These are phyloP conservation scores for Fragilaria crotonensis DNA, from an alignment of 108 stramenopile species.

Conservation along the genomic window DNA sequence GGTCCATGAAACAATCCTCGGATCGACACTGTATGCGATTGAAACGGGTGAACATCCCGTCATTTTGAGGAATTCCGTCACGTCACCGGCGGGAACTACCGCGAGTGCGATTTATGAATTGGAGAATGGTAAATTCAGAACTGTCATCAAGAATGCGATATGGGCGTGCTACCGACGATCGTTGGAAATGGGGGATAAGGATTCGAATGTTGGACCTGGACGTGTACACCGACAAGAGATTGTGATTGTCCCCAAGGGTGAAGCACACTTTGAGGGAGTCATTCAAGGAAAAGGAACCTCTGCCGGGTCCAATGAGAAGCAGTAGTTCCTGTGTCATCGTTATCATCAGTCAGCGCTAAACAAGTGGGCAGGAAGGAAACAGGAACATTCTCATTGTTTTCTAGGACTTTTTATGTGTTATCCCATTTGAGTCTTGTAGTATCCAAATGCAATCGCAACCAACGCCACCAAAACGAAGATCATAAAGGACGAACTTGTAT, in stretches of 20 bases:
- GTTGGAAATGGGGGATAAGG: conserved; percentile 75
- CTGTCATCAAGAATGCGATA: conserved; percentile 83
- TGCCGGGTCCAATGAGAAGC: too few species aligned
- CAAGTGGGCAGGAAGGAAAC: too few species aligned
- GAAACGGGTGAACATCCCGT: conserved; percentile 78
- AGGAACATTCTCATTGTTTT: too few species aligned
- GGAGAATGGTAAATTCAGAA: conserved; percentile 87
- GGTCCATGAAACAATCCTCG: conserved; percentile 46
- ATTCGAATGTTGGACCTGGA: conserved; percentile 63
- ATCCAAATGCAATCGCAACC: conserved; percentile 35
- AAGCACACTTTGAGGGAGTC: not conserved
- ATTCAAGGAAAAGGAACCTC: not conserved
- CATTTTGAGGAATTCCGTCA: conserved; percentile 81
- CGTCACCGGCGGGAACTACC: conserved; percentile 92
- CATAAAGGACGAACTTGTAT: conserved; percentile 12
- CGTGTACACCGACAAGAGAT: conserved; percentile 8
- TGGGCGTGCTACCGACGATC: conserved; percentile 84
- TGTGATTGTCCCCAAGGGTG: not conserved
- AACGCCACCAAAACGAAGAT: conserved; percentile 23
- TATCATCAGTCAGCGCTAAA: too few species aligned
- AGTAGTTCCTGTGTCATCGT: too few species aligned
- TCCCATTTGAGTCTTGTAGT: conserved; percentile 34
- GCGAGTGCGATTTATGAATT: conserved; percentile 88
- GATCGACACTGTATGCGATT: conserved; percentile 82
- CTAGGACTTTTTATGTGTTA: too few species aligned